phyloP scores from a whole-genome alignment of 208 protist genomes.

The Strigomonas culicis region DNA sequence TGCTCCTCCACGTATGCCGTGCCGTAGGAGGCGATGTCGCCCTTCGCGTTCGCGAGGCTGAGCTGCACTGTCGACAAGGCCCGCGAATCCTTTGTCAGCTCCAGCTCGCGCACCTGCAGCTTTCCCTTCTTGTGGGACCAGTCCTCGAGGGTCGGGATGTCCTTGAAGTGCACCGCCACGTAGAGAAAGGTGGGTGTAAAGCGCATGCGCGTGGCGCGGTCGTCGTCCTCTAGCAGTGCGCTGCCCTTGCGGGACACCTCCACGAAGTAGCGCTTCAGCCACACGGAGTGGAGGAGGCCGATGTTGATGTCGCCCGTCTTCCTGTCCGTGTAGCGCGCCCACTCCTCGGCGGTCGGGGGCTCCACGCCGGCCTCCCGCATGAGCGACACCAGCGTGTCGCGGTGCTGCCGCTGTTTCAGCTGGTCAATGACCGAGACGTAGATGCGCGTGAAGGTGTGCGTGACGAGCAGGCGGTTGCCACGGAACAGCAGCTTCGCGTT shows the following conservation, averaged over 20 bases:
- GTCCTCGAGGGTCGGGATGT: constrained; percentile 37
- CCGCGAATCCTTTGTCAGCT: neutral
- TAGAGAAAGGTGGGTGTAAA: constrained; percentile 18
- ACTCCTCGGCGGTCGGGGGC: constrained; percentile 38
- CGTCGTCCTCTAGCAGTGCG: neutral
- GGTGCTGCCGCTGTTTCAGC: constrained; percentile 36
- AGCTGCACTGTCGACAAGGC: constrained; percentile 11
- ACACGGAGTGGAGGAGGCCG: constrained; percentile 45
- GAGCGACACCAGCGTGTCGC: constrained; percentile 38
- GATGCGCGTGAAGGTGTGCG: constrained; percentile 20
- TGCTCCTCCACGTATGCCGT: constrained; percentile 16
- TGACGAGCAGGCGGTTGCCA: constrained; percentile 30
- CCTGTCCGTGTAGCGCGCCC: constrained; percentile 47
- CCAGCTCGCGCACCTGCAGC: constrained; percentile 22
- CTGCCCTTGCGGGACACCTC: neutral
- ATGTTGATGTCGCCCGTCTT: constrained; percentile 61
- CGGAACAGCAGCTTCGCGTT: constrained; percentile 22
- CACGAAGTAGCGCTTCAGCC: constrained; percentile 17
- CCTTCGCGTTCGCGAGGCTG: constrained; percentile 5
- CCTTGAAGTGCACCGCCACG: constrained; percentile 23
- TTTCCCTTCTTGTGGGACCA: constrained; percentile 37
- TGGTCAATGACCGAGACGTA: constrained; percentile 28
- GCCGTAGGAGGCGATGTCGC: constrained; percentile 16
- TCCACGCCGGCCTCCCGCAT: constrained; percentile 32
- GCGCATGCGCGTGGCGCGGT: neutral